Base-by-base conservation (phyloP, 768 basidiomycete genomes). In the Kwoniella sp. region DNA sequence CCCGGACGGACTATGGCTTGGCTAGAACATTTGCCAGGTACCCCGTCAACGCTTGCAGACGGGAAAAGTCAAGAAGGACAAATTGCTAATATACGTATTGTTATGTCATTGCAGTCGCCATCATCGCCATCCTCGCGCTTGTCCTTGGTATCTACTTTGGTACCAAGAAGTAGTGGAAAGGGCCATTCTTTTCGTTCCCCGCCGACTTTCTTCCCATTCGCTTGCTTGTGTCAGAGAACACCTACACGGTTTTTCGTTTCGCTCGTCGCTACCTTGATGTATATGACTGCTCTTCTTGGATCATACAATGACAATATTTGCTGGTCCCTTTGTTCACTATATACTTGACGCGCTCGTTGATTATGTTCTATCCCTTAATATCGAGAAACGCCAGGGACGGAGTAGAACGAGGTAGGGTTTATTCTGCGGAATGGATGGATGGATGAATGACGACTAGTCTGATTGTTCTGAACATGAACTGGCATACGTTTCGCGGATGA, bases 101-200 rank as follows among this genome's bases (percentile, higher is more conserved):
- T n/a, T n/a, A n/a, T n/a, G 34, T 55, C 66, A 28, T 53, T 11
- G 22, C 63, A 74, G 73, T 74, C 52, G 54, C 54, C 54, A 72
- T 74, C 53, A 48, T 75, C 41, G 72, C 60, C 56, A 73, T 75
- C 28, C 51, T 75, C 50, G 74, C 60, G 37, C 38, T 66, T 23
- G 70, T 72, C 5, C 66, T 75, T 17, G 74, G 72, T 68, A 51
- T 60, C 22, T 71, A 71, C 72, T 75, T 71, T 55, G 74, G 74
- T 63, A 47, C 58, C 25, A 65, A 59, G 41, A 65, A 63, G 58
- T 61, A 63, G 23, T n/a, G 4, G 20, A 48, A 23, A 37, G 34
- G 7, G 34, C 34, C 13, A 13, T 37, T 5, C 13, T 37, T 37
- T 37, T 37, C 41, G 15, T 20, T 45, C 41, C 17, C 8, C 17